phyloP scores from a whole-genome alignment of 1,284 basidiomycete genomes.

The Takashimella tepidaria region DNA sequence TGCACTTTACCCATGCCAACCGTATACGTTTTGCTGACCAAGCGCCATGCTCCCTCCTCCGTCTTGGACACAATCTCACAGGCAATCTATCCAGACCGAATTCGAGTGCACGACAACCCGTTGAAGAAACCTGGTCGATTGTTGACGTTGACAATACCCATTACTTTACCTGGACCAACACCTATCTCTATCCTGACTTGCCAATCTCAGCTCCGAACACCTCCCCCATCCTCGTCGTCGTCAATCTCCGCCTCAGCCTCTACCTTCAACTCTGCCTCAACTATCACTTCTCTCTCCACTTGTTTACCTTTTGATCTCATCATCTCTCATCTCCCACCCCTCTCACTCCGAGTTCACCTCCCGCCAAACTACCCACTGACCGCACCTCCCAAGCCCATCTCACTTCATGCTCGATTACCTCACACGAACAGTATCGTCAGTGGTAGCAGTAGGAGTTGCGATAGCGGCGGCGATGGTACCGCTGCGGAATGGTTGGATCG shows the following conservation, averaged over 20 bases:
- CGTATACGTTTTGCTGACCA: slow-evolving; percentile 3
- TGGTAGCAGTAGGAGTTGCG: too few relatives aligned
- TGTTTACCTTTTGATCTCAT: slow-evolving; percentile 3
- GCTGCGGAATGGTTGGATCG: slow-evolving; percentile 22
- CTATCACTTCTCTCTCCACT: neutral
- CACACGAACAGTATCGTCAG: neutral
- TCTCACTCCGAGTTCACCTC: slow-evolving; percentile 21
- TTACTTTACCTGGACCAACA: slow-evolving; percentile 16
- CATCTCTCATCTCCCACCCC: slow-evolving; percentile 30
- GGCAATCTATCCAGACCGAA: slow-evolving; percentile 34
- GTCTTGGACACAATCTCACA: neutral
- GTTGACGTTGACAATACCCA: slow-evolving; percentile 24
- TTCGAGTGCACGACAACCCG: slow-evolving; percentile 14
- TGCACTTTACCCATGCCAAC: too few relatives aligned
- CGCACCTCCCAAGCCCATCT: slow-evolving; percentile 14
- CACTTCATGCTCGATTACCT: slow-evolving; percentile 17
- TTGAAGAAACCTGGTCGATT: slow-evolving; percentile 13
- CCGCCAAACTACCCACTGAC: slow-evolving; percentile 27
- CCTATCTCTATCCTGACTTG: neutral
- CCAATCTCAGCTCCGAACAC: neutral
- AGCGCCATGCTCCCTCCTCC: too few relatives aligned
- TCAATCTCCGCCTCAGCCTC: slow-evolving; percentile 4
- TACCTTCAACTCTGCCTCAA: slow-evolving; percentile 5
- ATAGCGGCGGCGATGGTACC: too few relatives aligned
- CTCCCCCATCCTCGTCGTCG: neutral